A percentile compares a stretch with the other conserved stretches of the same genome.
These are phyloP conservation scores for Coniochaeta sp. DNA, from an alignment of 2,329 filamentous ascomycete genomes.

Conservation along the genomic window DNA sequence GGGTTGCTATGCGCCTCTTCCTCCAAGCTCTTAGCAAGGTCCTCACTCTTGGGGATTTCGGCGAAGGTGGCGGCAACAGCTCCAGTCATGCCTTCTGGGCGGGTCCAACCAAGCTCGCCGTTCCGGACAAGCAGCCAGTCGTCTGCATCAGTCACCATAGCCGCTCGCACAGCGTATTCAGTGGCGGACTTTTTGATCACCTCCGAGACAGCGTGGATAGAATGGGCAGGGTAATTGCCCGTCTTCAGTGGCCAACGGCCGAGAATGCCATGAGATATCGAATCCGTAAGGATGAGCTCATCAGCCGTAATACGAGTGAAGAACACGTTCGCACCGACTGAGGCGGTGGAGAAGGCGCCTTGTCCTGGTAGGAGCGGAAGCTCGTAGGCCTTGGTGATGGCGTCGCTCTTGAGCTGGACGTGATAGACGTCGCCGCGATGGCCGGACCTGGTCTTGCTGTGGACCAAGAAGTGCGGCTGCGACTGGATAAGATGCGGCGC, in stretches of 20 bases:
- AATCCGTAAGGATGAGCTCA: constrained; percentile 68
- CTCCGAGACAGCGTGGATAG: constrained; percentile 69
- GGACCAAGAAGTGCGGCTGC: constrained; percentile 75
- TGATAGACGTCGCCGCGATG: constrained; percentile 86
- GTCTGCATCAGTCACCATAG: constrained; percentile 56
- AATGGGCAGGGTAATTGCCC: constrained; percentile 30
- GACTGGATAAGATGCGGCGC: constrained; percentile 66
- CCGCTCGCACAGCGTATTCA: constrained; percentile 71
- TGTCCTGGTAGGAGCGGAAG: constrained; percentile 62
- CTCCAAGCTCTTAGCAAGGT: constrained; percentile 72
- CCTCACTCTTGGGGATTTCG: constrained; percentile 65
- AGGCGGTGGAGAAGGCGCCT: constrained; percentile 74
- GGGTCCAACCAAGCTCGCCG: constrained; percentile 70
- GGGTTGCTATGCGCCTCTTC: constrained; percentile 80
- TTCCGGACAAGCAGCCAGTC: constrained; percentile 84
- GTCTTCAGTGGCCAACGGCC: constrained; percentile 61
- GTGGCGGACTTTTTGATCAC: constrained; percentile 64
- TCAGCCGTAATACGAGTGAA: constrained; percentile 75
- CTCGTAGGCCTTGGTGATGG: constrained; percentile 70
- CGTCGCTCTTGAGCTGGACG: constrained; percentile 62
- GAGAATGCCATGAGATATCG: constrained; percentile 67
- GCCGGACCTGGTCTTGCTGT: constrained; percentile 61
- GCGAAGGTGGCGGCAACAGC: constrained; percentile 75
- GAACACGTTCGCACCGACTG: constrained; percentile 73
- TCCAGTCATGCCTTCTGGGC: constrained; percentile 75